Evolutionary conservation across 164 flowering plant genomes (phyloP).

Genomic region (Liriodendron chinense): DNA sequence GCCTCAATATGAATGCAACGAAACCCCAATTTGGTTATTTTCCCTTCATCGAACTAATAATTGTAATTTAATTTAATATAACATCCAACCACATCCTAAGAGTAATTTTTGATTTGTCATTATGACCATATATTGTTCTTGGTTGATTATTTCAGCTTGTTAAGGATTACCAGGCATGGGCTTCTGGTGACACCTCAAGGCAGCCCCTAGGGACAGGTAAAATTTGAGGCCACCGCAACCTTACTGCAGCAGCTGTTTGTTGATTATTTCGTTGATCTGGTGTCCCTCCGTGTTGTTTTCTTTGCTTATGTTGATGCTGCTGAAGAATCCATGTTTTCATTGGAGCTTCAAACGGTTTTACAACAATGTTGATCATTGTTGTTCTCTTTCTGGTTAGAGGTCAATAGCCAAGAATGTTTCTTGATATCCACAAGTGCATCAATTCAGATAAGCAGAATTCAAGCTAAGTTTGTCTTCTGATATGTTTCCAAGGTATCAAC

Average conservation of each 20-base stretch:
- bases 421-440: too few species aligned
- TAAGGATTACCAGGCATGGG: conserved; percentile 91
- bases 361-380: too few species aligned
- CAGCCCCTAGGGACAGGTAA: conserved; percentile 85
- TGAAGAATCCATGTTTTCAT: not conserved
- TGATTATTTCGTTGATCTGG: not conserved
- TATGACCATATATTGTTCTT: not conserved
- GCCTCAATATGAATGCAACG: not conserved
- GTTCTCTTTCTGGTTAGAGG: too few species aligned
- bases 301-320: not conserved
- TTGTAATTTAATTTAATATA: too few species aligned
- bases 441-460: too few species aligned
- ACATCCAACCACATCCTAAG: too few species aligned
- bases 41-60: too few species aligned
- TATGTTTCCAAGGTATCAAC: too few species aligned
- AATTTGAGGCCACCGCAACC: conserved; percentile 33
- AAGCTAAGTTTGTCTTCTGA: too few species aligned
- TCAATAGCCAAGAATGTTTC: too few species aligned
- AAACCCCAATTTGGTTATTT: not conserved
- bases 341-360: too few species aligned
- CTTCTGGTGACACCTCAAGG: conserved; percentile 79
- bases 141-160: conserved; percentile 50
- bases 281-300: not conserved
- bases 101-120: too few species aligned
- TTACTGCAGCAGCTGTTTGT: not conserved